A percentile compares a stretch with the other conserved stretches of the same genome.
Evolutionary conservation across 345 rosid species (phyloP).

Genomic region (Eucalyptus erythrocorys): DNA sequence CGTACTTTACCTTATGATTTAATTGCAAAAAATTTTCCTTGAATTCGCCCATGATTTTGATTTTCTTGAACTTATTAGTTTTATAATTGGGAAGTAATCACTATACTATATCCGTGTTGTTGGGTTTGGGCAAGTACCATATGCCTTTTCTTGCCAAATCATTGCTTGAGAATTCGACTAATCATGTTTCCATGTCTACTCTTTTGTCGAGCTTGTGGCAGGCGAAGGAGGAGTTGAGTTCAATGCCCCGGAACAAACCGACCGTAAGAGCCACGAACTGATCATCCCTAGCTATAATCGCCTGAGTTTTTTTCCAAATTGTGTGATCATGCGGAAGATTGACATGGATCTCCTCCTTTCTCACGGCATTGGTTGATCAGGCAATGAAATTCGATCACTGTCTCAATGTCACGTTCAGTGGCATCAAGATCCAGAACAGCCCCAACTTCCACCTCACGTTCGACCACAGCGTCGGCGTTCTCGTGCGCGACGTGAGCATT

Average conservation of each 20-base stretch:
- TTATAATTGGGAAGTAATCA: neutral
- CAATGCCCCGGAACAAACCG: neutral
- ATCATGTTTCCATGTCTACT: neutral
- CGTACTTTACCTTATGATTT: neutral
- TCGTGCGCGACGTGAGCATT: conserved; percentile 5
- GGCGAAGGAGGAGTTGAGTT: neutral
- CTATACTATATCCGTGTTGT: neutral
- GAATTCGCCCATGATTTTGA: neutral
- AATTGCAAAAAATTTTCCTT: neutral
- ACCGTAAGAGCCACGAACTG: neutral
- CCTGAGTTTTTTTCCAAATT: neutral
- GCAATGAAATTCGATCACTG: conserved; percentile 15
- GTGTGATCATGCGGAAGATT: neutral
- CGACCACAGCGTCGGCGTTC: conserved; percentile 2
- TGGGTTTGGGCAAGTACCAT: neutral
- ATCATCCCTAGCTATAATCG: neutral
- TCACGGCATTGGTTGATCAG: neutral
- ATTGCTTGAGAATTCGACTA: neutral
- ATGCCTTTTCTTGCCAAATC: neutral
- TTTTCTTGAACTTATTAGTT: neutral
- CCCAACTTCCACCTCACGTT: conserved; percentile 25
- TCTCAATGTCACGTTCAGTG: neutral
- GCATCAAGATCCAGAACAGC: conserved; percentile 11
- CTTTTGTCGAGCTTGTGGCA: neutral
- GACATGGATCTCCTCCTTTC: neutral